Evolutionary conservation across 768 basidiomycete genomes (phyloP).

Genomic region (Pholiota molesta): DNA sequence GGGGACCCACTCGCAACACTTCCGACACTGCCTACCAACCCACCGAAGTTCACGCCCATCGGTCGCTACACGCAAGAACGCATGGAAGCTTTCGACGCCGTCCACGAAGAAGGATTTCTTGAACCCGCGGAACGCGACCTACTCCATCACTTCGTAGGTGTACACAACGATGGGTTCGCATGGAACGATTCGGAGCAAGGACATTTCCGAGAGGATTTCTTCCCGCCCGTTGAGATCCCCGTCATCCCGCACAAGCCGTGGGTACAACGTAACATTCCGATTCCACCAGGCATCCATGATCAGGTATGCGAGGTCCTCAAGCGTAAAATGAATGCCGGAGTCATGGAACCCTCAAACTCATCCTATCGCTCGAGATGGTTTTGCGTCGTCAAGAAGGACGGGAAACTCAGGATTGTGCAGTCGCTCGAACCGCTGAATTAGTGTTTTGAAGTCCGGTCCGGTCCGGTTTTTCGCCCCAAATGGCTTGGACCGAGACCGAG

Average conservation of each 20-base stretch:
- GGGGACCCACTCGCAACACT: slow-evolving; percentile 30
- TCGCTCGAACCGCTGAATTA: slow-evolving; percentile 39
- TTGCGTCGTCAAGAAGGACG: slow-evolving; percentile 35
- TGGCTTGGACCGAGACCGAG: too few relatives aligned
- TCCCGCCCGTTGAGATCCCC: slow-evolving; percentile 34
- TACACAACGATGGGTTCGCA: slow-evolving; percentile 25
- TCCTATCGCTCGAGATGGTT: slow-evolving; percentile 45
- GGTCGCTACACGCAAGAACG: slow-evolving; percentile 28
- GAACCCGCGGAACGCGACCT: slow-evolving; percentile 32
- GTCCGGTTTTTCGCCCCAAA: slow-evolving; percentile 24
- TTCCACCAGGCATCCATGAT: too few relatives aligned
- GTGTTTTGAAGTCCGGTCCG: too few relatives aligned
- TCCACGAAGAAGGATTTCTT: slow-evolving; percentile 20
- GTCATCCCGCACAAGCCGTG: slow-evolving; percentile 36
- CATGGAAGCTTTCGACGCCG: slow-evolving; percentile 19
- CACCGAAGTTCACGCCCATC: slow-evolving; percentile 21
- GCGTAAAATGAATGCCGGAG: too few relatives aligned
- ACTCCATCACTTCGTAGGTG: slow-evolving; percentile 34
- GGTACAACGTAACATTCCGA: too few relatives aligned
- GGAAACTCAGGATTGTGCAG: slow-evolving; percentile 37
- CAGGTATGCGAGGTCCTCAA: too few relatives aligned
- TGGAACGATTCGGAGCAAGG: slow-evolving; percentile 38
- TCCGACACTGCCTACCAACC: slow-evolving; percentile 22
- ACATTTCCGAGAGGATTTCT: slow-evolving; percentile 33
- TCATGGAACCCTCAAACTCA: too few relatives aligned